Evolutionary conservation across 2,329 filamentous ascomycete species (phyloP).

Genomic region (Aspergillus quadricinctus): DNA sequence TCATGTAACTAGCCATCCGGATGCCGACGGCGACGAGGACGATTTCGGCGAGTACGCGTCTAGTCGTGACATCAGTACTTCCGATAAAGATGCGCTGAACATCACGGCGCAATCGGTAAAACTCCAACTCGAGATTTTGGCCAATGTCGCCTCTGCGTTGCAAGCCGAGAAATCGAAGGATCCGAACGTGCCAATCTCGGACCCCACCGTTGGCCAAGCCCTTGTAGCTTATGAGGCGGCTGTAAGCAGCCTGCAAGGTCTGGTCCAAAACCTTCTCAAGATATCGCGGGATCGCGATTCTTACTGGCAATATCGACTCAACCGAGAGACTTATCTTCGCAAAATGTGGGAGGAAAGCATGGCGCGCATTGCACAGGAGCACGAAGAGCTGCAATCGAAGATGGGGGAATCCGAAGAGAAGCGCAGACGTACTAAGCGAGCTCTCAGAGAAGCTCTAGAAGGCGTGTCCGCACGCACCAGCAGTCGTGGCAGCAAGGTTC

Average conservation of each 20-base stretch:
- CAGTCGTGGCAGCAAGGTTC: conserved; percentile 30
- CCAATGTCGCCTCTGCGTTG: conserved; percentile 78
- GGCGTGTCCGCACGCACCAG: conserved; percentile 40
- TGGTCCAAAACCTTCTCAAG: conserved; percentile 81
- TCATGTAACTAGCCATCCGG: conserved; percentile 48
- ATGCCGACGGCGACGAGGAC: conserved; percentile 64
- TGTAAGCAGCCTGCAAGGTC: conserved; percentile 76
- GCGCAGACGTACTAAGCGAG: conserved; percentile 81
- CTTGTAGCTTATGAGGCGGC: conserved; percentile 83
- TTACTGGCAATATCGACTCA: conserved; percentile 93
- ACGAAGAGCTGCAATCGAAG: conserved; percentile 82
- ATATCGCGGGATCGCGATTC: conserved; percentile 92
- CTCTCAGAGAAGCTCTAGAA: conserved; percentile 80
- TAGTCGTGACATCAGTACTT: conserved; percentile 66
- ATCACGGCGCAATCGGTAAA: conserved; percentile 95
- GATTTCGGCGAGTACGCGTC: conserved; percentile 79
- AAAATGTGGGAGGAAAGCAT: conserved; percentile 99
- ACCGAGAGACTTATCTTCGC: conserved; percentile 84
- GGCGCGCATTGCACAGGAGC: conserved; percentile 91
- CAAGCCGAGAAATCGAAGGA: conserved; percentile 66
- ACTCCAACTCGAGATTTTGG: conserved; percentile 84
- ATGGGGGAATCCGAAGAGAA: conserved; percentile 89
- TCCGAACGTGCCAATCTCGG: conserved; percentile 67
- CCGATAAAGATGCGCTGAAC: conserved; percentile 88
- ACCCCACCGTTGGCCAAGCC: conserved; percentile 71